A percentile compares a stretch with the other conserved stretches of the same genome.
phyloP scores from a whole-genome alignment of 371 early-diverging fungal species.

The Circinella minor region DNA sequence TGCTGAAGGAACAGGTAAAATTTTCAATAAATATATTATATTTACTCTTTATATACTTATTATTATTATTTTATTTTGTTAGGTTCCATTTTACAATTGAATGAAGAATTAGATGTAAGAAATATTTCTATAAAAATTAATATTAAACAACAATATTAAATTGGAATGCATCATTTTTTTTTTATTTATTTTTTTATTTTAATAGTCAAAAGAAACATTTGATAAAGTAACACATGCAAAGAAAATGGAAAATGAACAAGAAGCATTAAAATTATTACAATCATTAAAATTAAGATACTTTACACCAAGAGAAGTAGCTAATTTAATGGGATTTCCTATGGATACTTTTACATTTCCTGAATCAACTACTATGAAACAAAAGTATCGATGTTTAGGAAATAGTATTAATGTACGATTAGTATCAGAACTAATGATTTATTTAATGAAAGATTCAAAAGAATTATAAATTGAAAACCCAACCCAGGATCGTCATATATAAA shows the following conservation, averaged over 20 bases:
- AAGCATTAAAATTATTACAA: conserved; percentile 33
- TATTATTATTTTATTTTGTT: not conserved
- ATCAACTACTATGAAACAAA: conserved; percentile 59
- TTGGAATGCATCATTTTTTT: too few species aligned
- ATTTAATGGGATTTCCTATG: conserved; percentile 80
- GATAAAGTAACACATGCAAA: conserved; percentile 30
- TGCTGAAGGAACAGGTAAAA: conserved; percentile 72
- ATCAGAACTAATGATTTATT: conserved; percentile 71
- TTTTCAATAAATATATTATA: not conserved
- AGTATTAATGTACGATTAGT: conserved; percentile 72
- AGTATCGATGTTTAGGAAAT: conserved; percentile 71
- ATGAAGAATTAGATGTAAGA: conserved; percentile 47
- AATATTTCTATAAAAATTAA: too few species aligned
- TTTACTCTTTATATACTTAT: not conserved
- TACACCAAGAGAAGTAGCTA: conserved; percentile 77
- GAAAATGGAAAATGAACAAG: conserved; percentile 26
- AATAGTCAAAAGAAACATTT: conserved; percentile 32
- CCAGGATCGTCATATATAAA: too few species aligned
- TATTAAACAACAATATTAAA: too few species aligned
- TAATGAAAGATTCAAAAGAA: too few species aligned
- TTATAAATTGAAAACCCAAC: too few species aligned
- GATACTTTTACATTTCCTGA: conserved; percentile 56
- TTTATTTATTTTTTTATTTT: too few species aligned
- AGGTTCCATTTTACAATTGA: conserved; percentile 69
- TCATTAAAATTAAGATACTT: conserved; percentile 74